A percentile compares a stretch with the other conserved stretches of the same genome.
Evolutionary conservation across 225 moss, liverwort and hornwort genomes (phyloP).

Genomic region (Polytrichum commune): DNA sequence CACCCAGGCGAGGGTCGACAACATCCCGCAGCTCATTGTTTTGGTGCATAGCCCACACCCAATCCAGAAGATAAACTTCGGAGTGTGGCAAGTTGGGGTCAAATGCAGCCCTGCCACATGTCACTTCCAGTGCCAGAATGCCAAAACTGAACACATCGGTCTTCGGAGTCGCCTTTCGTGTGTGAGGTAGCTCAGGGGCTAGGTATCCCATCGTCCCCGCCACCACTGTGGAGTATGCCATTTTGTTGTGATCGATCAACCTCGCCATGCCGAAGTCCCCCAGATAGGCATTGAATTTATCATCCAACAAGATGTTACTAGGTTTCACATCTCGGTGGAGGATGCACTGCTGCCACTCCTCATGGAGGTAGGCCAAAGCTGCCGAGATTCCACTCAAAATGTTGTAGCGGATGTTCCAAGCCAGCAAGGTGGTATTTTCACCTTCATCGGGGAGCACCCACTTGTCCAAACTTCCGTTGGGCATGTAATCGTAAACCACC

Average conservation of each 20-base stretch:
- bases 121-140: slow-evolving; percentile 66
- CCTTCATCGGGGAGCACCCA: slow-evolving; percentile 26
- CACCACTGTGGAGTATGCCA: slow-evolving; percentile 50
- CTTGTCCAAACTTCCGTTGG: slow-evolving; percentile 48
- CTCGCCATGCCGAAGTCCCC: slow-evolving; percentile 64
- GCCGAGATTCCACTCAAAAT: slow-evolving; percentile 45
- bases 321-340: slow-evolving; percentile 63
- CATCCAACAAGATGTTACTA: slow-evolving; percentile 49
- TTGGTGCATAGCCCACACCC: slow-evolving; percentile 52
- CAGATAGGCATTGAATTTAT: slow-evolving; percentile 45
- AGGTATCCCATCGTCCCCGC: slow-evolving; percentile 60
- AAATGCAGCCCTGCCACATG: slow-evolving; percentile 53
- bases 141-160: slow-evolving; percentile 90
- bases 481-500: slow-evolving; percentile 57
- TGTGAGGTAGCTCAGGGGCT: slow-evolving; percentile 64
- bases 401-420: slow-evolving; percentile 42
- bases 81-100: slow-evolving; percentile 22
- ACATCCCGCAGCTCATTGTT: slow-evolving; percentile 29
- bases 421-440: slow-evolving; percentile 11
- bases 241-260: slow-evolving; percentile 52
- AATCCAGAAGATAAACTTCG: slow-evolving; percentile 49
- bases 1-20: slow-evolving; percentile 39
- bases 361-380: slow-evolving; percentile 56
- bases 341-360: slow-evolving; percentile 66
- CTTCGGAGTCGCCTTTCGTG: slow-evolving; percentile 46